A percentile compares a stretch with the other conserved stretches of the same genome.
phyloP scores from a whole-genome alignment of 805 yeast species.

The Maudiozyma turicensis region DNA sequence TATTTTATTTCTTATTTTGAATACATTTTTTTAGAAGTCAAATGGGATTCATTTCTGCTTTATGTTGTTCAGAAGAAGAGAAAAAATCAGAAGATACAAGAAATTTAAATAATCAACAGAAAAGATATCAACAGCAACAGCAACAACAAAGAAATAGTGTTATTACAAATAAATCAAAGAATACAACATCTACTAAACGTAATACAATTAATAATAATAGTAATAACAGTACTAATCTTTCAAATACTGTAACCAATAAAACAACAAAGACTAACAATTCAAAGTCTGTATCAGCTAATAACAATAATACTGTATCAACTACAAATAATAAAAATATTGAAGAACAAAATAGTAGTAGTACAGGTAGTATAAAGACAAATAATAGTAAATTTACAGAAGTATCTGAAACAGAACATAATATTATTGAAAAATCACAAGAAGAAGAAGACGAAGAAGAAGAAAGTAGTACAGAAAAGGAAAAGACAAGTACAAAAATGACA shows the following conservation, averaged over 20 bases:
- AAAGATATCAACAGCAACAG: slow-evolving; percentile 4
- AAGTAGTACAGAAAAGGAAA: background rate
- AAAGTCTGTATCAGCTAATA: background rate
- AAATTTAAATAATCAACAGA: slow-evolving; percentile 1
- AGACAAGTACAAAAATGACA: slow-evolving; percentile 1
- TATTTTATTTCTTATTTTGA: no score
- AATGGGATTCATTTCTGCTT: slow-evolving; percentile 31
- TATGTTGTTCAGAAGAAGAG: slow-evolving; percentile 26
- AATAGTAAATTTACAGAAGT: background rate
- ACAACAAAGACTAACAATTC: background rate
- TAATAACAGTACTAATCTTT: background rate
- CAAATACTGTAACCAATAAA: background rate
- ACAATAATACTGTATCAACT: background rate
- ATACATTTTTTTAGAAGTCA: slow-evolving; percentile 1
- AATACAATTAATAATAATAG: background rate
- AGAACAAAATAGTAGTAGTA: background rate
- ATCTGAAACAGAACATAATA: background rate
- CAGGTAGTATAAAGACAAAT: background rate
- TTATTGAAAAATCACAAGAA: background rate
- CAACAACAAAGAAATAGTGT: background rate
- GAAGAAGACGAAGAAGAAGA: background rate
- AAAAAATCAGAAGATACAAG: slow-evolving; percentile 5
- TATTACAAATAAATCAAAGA: background rate
- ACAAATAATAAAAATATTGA: background rate
- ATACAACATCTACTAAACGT: background rate